Percentiles rank a stretch among this genome's conserved stretches.
These are phyloP conservation scores for Phyllosticta citriasiana DNA, from an alignment of 2,329 filamentous ascomycete species.

Conservation along the genomic window DNA sequence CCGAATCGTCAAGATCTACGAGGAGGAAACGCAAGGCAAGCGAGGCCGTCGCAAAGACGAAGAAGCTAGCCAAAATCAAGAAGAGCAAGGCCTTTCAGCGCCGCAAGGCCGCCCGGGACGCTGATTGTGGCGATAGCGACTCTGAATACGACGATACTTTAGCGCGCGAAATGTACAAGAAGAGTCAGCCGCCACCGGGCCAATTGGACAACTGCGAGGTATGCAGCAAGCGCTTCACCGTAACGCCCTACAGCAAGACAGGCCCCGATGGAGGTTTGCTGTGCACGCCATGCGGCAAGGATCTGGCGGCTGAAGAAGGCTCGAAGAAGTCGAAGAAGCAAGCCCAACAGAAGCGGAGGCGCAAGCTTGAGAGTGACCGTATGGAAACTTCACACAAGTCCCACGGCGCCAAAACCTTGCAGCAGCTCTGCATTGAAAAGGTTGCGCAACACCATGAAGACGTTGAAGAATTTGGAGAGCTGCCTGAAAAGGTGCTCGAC, in stretches of 20 bases:
- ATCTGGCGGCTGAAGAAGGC: slow-evolving; percentile 57
- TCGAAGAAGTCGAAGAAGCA: slow-evolving; percentile 50
- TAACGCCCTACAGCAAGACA: slow-evolving; percentile 77
- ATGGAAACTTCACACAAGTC: slow-evolving; percentile 59
- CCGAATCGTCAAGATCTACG: not conserved
- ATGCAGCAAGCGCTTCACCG: slow-evolving; percentile 82
- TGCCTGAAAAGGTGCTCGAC: slow-evolving; percentile 47
- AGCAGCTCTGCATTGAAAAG: slow-evolving; percentile 55
- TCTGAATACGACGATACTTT: slow-evolving; percentile 38
- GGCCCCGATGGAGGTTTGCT: slow-evolving; percentile 79
- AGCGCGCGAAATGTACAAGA: slow-evolving; percentile 44
- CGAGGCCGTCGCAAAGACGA: slow-evolving; percentile 5
- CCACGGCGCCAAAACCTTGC: slow-evolving; percentile 58
- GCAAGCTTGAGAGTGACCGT: slow-evolving; percentile 73
- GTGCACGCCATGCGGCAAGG: slow-evolving; percentile 71
- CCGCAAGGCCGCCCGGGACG: slow-evolving; percentile 35
- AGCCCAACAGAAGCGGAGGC: slow-evolving; percentile 50
- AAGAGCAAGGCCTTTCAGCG: slow-evolving; percentile 42
- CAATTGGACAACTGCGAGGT: slow-evolving; percentile 82
- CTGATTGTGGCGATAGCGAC: slow-evolving; percentile 34
- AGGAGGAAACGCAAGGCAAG: slow-evolving; percentile 35
- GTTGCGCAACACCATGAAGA: slow-evolving; percentile 54
- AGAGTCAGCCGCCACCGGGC: slow-evolving; percentile 56
- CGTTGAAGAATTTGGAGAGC: slow-evolving; percentile 54
- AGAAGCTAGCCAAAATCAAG: slow-evolving; percentile 27